A percentile compares a stretch with the other conserved stretches of the same genome.
phyloP scores from a whole-genome alignment of 495 filamentous ascomycete species.

The Antarctomyces pellizariae region DNA sequence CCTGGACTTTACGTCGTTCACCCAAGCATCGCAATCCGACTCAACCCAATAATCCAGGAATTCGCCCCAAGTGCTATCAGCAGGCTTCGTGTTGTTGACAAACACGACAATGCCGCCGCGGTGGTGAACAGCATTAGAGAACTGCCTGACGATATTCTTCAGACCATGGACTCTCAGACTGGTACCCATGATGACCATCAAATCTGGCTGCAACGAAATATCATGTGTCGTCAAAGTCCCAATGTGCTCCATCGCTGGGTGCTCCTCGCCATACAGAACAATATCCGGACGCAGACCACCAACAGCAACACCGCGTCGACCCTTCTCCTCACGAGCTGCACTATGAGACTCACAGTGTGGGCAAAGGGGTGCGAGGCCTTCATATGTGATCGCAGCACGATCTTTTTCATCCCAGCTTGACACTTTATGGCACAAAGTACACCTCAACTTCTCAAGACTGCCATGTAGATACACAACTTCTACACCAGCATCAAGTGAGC shows the following conservation, averaged over 20 bases:
- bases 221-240: conserved; percentile 38
- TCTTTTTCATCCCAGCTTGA: conserved; percentile 33
- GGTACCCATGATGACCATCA: conserved; percentile 42
- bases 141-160: conserved; percentile 40
- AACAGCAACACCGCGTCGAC: conserved; percentile 36
- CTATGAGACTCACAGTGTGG: conserved; percentile 31
- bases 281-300: conserved; percentile 43
- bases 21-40: conserved; percentile 54
- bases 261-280: conserved; percentile 47
- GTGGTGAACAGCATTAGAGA: conserved; percentile 44
- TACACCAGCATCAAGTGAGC: conserved; percentile 20
- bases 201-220: conserved; percentile 32
- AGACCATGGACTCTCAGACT: conserved; percentile 45
- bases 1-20: conserved; percentile 28
- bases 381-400: conserved; percentile 7
- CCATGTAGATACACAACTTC: conserved; percentile 48
- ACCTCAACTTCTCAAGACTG: conserved; percentile 32
- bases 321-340: conserved; percentile 29
- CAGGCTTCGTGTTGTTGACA: conserved; percentile 42
- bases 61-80: conserved; percentile 42
- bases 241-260: conserved; percentile 38
- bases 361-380: conserved; percentile 38
- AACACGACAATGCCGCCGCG: conserved; percentile 40
- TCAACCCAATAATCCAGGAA: conserved; percentile 44
- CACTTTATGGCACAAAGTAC: conserved; percentile 33